Percentiles rank a stretch among this genome's conserved stretches.
Evolutionary conservation across 2,329 filamentous ascomycete genomes (phyloP).

Genomic region (Rugonectria rugulosa): DNA sequence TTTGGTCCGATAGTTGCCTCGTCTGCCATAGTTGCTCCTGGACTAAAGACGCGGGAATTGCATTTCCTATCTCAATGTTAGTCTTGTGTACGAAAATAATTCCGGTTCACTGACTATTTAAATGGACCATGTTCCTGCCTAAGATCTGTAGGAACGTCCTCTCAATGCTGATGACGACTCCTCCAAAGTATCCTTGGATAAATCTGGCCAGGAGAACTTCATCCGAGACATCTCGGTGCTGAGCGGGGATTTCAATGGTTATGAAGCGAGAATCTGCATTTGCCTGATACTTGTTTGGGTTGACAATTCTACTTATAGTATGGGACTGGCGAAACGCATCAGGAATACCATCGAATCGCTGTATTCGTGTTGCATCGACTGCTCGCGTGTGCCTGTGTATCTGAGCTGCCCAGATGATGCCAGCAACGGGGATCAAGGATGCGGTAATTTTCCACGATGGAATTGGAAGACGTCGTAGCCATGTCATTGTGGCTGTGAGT

Average conservation of each 20-base stretch:
- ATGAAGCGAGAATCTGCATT: conserved; percentile 36
- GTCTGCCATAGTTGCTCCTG: conserved; percentile 27
- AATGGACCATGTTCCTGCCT: conserved; percentile 21
- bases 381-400: conserved; percentile 21
- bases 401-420: conserved; percentile 27
- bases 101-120: conserved; percentile 18
- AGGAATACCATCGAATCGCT: conserved; percentile 21
- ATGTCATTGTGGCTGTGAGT: conserved; percentile 15
- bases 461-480: conserved; percentile 13
- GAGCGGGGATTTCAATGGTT: conserved; percentile 29
- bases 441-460: conserved; percentile 24
- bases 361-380: conserved; percentile 27
- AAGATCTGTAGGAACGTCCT: conserved; percentile 24
- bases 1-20: conserved; percentile 25
- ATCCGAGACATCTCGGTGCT: conserved; percentile 29
- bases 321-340: conserved; percentile 35
- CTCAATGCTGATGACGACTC: conserved; percentile 40
- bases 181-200: conserved; percentile 41
- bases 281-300: conserved; percentile 28
- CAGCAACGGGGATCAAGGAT: conserved; percentile 14
- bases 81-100: background rate
- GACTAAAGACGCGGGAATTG: background rate
- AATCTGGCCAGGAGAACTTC: conserved; percentile 40
- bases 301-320: conserved; percentile 37
- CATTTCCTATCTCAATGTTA: conserved; percentile 15